phyloP scores from a whole-genome alignment of 2,329 filamentous ascomycete species.

The Colletotrichum cordylinicola region DNA sequence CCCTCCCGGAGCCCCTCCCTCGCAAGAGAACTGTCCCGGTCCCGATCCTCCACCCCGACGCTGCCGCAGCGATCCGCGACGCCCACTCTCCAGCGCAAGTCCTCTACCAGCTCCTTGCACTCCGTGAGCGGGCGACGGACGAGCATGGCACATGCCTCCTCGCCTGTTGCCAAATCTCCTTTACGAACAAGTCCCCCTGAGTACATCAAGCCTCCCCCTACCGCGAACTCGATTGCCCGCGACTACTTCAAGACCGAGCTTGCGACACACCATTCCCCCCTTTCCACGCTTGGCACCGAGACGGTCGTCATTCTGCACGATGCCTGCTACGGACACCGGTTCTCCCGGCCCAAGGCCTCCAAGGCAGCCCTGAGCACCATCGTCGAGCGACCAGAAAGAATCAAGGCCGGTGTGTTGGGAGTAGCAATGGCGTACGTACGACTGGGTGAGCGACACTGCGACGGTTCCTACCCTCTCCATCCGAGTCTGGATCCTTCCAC shows the following conservation, averaged over 20 bases:
- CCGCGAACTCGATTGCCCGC: slow-evolving; percentile 64
- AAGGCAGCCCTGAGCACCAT: slow-evolving; percentile 77
- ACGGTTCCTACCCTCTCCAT: slow-evolving; percentile 71
- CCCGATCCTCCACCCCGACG: slow-evolving; percentile 48
- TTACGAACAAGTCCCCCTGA: slow-evolving; percentile 38
- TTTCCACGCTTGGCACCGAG: slow-evolving; percentile 51
- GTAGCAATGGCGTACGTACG: slow-evolving; percentile 88
- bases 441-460: slow-evolving; percentile 80
- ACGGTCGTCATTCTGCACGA: slow-evolving; percentile 90
- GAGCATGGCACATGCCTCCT: slow-evolving; percentile 51
- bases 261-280: slow-evolving; percentile 59
- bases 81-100: slow-evolving; percentile 59
- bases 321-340: slow-evolving; percentile 93
- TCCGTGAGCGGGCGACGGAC: slow-evolving; percentile 55
- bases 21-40: slow-evolving; percentile 45
- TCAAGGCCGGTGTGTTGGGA: slow-evolving; percentile 83
- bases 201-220: slow-evolving; percentile 46
- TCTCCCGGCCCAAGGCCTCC: slow-evolving; percentile 80
- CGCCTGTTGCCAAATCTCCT: slow-evolving; percentile 47
- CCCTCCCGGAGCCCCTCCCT: slow-evolving; percentile 49
- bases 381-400: slow-evolving; percentile 90
- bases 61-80: slow-evolving; percentile 48
- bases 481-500: slow-evolving; percentile 62
- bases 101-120: slow-evolving; percentile 62
- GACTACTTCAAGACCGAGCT: slow-evolving; percentile 76